Evolutionary conservation across 2,329 filamentous ascomycete genomes (phyloP).

Genomic region (Calonectria montana): DNA sequence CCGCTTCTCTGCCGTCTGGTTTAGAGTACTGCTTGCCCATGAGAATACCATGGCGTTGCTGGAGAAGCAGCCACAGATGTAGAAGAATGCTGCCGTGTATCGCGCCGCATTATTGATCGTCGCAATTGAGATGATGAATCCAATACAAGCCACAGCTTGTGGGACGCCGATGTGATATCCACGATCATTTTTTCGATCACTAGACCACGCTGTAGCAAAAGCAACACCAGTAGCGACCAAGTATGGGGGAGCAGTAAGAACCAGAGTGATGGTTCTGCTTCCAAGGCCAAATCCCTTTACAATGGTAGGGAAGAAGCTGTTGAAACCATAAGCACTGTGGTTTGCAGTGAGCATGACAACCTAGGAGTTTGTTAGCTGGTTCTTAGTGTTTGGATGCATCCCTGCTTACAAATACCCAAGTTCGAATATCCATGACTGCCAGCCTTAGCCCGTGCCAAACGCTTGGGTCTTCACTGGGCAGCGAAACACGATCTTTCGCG

Average conservation of each 20-base stretch:
- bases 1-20: constrained; percentile 50
- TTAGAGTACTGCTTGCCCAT: constrained; percentile 49
- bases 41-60: constrained; percentile 49
- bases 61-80: constrained; percentile 32
- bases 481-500: constrained; percentile 35
- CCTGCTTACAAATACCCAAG: constrained; percentile 38
- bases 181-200: constrained; percentile 33
- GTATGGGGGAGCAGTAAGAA: constrained; percentile 42
- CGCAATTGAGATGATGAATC: constrained; percentile 38
- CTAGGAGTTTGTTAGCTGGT: neutral
- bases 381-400: neutral
- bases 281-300: constrained; percentile 33
- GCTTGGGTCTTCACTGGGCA: constrained; percentile 22
- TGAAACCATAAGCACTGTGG: constrained; percentile 38
- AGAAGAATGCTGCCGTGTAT: constrained; percentile 35
- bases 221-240: constrained; percentile 31
- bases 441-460: constrained; percentile 34
- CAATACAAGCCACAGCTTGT: constrained; percentile 25
- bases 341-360: constrained; percentile 34
- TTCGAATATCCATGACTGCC: constrained; percentile 37
- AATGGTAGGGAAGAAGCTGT: constrained; percentile 42
- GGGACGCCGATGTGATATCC: constrained; percentile 35
- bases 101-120: constrained; percentile 34
- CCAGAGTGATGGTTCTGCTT: constrained; percentile 34
- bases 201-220: constrained; percentile 32